These are phyloP conservation scores for Irpex lacteus DNA, from an alignment of 1,284 basidiomycete species.

Conservation along the genomic window DNA sequence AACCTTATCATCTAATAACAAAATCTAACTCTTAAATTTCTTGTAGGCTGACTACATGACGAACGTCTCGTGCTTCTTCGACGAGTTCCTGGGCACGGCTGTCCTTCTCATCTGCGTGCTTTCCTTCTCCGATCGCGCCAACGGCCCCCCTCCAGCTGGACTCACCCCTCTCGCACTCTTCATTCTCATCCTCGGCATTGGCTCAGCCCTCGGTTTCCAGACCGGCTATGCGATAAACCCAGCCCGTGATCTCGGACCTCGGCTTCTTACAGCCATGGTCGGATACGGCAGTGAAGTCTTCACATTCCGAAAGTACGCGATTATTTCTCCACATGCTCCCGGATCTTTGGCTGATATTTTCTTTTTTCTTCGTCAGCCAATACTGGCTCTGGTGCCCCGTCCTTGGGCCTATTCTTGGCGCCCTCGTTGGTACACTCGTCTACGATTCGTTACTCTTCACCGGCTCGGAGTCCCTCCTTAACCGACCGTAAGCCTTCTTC, in stretches of 20 bases:
- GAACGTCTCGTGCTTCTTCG: conserved; percentile 55
- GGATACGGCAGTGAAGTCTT: conserved; percentile 34
- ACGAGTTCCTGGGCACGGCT: conserved; percentile 61
- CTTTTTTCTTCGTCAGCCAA: conserved; percentile 34
- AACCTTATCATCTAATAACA: background rate
- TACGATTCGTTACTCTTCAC: conserved; percentile 31
- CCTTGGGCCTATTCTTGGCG: conserved; percentile 57
- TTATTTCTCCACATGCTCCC: background rate
- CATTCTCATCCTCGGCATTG: conserved; percentile 52
- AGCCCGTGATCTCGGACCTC: conserved; percentile 18
- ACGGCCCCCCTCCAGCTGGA: conserved; percentile 45
- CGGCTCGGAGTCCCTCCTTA: conserved; percentile 11
- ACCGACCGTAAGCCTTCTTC: conserved; percentile 10
- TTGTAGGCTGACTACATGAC: conserved; percentile 56
- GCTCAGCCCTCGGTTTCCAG: conserved; percentile 52
- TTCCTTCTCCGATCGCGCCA: conserved; percentile 42
- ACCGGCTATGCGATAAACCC: conserved; percentile 36
- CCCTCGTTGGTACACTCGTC: conserved; percentile 45
- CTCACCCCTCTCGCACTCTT: conserved; percentile 56
- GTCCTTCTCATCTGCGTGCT: conserved; percentile 50
- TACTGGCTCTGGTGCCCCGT: conserved; percentile 80
- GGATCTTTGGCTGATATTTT: background rate
- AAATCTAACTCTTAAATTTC: background rate
- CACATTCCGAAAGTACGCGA: conserved; percentile 33
- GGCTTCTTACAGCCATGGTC: conserved; percentile 20